Evolutionary conservation across 2,329 filamentous ascomycete species (phyloP).

Genomic region (Cercospora citrullina): DNA sequence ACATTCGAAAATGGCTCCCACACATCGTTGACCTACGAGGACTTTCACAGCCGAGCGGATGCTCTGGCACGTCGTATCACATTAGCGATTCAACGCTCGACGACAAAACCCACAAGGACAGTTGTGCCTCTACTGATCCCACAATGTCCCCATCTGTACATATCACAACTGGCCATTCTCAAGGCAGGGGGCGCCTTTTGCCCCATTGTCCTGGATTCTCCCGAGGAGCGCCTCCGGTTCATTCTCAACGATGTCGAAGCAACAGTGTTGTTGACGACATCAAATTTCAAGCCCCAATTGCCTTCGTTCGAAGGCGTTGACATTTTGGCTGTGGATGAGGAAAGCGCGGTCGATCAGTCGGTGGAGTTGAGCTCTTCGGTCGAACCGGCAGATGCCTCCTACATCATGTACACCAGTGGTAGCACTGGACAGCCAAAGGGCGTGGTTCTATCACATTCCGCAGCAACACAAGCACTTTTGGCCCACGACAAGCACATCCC

Average conservation of each 20-base stretch:
- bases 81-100: constrained; percentile 24
- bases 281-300: constrained; percentile 47
- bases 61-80: constrained; percentile 56
- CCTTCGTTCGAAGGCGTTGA: constrained; percentile 39
- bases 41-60: constrained; percentile 62
- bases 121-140: constrained; percentile 76
- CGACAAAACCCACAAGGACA: constrained; percentile 28
- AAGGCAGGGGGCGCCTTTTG: constrained; percentile 85
- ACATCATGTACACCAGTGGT: constrained; percentile 92
- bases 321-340: constrained; percentile 47
- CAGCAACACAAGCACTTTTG: constrained; percentile 77
- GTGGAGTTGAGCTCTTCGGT: neutral
- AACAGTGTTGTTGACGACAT: constrained; percentile 64
- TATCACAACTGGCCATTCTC: constrained; percentile 73
- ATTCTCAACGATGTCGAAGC: constrained; percentile 77
- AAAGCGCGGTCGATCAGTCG: constrained; percentile 28
- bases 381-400: constrained; percentile 58
- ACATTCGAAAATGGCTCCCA: constrained; percentile 51
- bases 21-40: constrained; percentile 58
- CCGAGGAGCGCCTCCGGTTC: constrained; percentile 73
- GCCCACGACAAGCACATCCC: constrained; percentile 80
- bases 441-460: constrained; percentile 75
- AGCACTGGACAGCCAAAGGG: constrained; percentile 89
- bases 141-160: constrained; percentile 75
- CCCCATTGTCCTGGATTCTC: constrained; percentile 76